phyloP scores from a whole-genome alignment of 345 rosid genomes.

The Melastoma malabathricum region DNA sequence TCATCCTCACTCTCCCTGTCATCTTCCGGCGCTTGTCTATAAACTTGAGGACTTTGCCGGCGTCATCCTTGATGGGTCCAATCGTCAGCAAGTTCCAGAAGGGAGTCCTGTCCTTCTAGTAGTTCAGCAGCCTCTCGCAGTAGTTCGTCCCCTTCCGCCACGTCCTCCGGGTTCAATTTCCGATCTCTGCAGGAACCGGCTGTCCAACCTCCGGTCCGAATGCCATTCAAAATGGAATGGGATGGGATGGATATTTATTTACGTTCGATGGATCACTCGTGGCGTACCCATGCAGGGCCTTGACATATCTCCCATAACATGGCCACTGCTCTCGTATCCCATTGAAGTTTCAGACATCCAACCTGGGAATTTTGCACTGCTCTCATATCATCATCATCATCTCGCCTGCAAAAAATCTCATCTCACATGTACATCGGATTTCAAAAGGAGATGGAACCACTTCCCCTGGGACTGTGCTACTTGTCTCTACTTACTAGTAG shows the following conservation, averaged over 20 bases:
- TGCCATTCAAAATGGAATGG: no score
- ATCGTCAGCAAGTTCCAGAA: constrained; percentile 97
- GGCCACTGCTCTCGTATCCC: no score
- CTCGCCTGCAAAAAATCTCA: constrained; percentile 3
- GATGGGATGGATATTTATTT: background rate
- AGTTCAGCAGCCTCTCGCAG: constrained; percentile 87
- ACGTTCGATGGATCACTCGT: no score
- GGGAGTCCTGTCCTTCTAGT: constrained; percentile 82
- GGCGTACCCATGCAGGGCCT: no score
- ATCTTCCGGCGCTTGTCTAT: constrained; percentile 22
- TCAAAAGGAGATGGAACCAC: background rate
- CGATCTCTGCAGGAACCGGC: constrained; percentile 87
- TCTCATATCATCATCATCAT: background rate
- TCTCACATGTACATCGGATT: constrained; percentile 8
- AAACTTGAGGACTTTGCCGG: constrained; percentile 73
- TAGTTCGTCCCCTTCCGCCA: constrained; percentile 48
- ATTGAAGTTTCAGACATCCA: no score
- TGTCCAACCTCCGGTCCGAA: constrained; percentile 11
- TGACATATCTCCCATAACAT: no score
- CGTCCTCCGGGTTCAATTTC: constrained; percentile 83
- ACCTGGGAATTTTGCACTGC: no score
- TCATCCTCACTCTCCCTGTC: constrained; percentile 30
- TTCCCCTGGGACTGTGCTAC: no score
- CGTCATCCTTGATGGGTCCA: constrained; percentile 82
- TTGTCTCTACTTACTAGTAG: background rate